These are phyloP conservation scores for Dactylellina sp. DNA, from an alignment of 2,329 filamentous ascomycete genomes.

Conservation along the genomic window DNA sequence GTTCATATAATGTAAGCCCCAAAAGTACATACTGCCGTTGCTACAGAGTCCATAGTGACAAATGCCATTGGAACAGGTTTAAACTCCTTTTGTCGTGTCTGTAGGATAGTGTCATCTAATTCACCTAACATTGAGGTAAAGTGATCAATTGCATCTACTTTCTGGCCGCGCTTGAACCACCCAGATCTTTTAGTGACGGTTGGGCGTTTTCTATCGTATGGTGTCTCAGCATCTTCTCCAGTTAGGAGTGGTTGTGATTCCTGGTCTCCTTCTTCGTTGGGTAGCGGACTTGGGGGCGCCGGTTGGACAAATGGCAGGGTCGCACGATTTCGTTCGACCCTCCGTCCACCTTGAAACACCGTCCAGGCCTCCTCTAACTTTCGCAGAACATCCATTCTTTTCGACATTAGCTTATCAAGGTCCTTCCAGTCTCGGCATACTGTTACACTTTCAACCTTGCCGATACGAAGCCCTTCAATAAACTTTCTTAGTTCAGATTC, in stretches of 20 bases:
- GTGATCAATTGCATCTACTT: conserved; percentile 91
- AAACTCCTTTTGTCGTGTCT: conserved; percentile 80
- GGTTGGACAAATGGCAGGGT: conserved; percentile 68
- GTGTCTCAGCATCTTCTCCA: conserved; percentile 63
- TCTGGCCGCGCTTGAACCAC: conserved; percentile 76
- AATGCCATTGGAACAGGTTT: conserved; percentile 85
- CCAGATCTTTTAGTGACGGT: conserved; percentile 82
- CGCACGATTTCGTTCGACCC: conserved; percentile 66
- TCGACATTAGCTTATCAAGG: conserved; percentile 78
- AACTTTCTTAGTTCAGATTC: conserved; percentile 87
- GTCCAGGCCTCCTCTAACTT: conserved; percentile 87
- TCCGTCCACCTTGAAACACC: conserved; percentile 74
- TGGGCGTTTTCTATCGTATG: conserved; percentile 71
- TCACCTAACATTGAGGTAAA: conserved; percentile 86
- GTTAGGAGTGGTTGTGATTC: conserved; percentile 74
- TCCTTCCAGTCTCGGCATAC: conserved; percentile 88
- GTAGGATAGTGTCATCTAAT: conserved; percentile 79
- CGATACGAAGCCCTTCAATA: conserved; percentile 87
- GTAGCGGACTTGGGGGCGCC: conserved; percentile 29
- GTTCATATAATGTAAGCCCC: neutral
- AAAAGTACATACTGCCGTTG: conserved; percentile 69
- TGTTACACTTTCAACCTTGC: conserved; percentile 86
- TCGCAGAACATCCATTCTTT: conserved; percentile 74
- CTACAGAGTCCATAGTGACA: conserved; percentile 96
- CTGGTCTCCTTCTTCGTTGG: conserved; percentile 63